Evolutionary conservation across 179 eudicot species (phyloP).

Genomic region (Silene noctiflora): DNA sequence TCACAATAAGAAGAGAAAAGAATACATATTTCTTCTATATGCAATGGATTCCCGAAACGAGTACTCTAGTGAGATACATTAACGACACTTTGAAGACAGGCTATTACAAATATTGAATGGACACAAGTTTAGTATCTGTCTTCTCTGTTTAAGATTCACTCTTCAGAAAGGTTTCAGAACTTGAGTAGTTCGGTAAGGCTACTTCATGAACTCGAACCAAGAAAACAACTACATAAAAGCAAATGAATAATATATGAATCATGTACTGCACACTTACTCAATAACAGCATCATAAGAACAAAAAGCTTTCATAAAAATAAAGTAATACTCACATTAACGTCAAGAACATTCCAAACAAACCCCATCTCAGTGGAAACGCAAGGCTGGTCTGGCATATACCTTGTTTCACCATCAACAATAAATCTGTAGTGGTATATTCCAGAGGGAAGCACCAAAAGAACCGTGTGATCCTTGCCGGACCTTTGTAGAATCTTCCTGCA

Average conservation of each 20-base stretch:
- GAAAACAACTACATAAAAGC: not conserved
- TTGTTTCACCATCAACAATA: slow-evolving; percentile 69
- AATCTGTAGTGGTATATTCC: slow-evolving; percentile 79
- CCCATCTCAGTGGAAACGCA: slow-evolving; percentile 66
- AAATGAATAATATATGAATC: not conserved
- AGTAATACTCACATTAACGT: slow-evolving; percentile 66
- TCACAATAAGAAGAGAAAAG: no score
- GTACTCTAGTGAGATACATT: no score
- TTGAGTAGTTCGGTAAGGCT: not conserved
- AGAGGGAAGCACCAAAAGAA: slow-evolving; percentile 69
- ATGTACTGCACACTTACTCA: not conserved
- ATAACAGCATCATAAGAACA: not conserved
- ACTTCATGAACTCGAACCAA: not conserved
- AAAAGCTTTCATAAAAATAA: not conserved
- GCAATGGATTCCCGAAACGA: no score
- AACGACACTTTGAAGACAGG: no score
- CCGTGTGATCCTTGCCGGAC: slow-evolving; percentile 70
- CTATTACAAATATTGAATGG: no score
- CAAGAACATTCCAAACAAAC: slow-evolving; percentile 61
- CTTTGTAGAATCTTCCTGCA: slow-evolving; percentile 65
- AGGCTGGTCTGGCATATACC: slow-evolving; percentile 72
- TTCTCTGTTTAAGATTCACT: not conserved
- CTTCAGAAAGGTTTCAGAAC: not conserved
- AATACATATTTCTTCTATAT: no score
- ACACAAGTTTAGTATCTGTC: no score